These are phyloP conservation scores for Piedraia hortae DNA, from an alignment of 2,329 filamentous ascomycete genomes.

Conservation along the genomic window DNA sequence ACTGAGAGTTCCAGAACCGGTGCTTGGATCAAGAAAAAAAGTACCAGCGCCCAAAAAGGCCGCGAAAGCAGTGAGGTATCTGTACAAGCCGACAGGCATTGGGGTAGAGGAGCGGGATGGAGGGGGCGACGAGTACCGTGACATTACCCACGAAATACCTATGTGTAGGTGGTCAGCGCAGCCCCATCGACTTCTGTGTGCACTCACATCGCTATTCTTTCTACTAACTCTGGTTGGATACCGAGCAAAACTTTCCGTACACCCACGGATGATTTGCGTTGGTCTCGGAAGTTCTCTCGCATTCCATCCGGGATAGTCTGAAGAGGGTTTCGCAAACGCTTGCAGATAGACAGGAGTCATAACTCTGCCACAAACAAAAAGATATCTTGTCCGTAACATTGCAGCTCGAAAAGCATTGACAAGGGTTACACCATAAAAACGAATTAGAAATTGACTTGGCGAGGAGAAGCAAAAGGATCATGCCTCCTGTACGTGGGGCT, in stretches of 20 bases:
- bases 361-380: too few species aligned
- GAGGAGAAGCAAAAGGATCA: too few species aligned
- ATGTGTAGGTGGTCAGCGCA: too few species aligned
- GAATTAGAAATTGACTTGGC: too few species aligned
- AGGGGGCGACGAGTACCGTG: conserved; percentile 11
- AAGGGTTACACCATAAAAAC: too few species aligned
- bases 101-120: conserved; percentile 18
- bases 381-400: too few species aligned
- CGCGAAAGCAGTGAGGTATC: conserved; percentile 9
- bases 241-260: conserved; percentile 1
- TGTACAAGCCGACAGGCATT: conserved; percentile 13
- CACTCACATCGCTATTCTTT: conserved; percentile 7
- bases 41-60: conserved; percentile 8
- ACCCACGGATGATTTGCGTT: conserved; percentile 1
- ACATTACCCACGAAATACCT: conserved; percentile 9
- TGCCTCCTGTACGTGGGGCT: too few species aligned
- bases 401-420: too few species aligned
- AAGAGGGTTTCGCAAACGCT: conserved; percentile 8
- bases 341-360: too few species aligned
- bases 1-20: conserved; percentile 3
- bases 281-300: conserved; percentile 3
- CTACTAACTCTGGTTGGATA: too few species aligned
- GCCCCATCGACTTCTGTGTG: too few species aligned
- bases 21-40: conserved; percentile 1
- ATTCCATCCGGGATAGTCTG: conserved; percentile 5